Evolutionary conservation across 768 basidiomycete genomes (phyloP), one percentile per base, ranked within the genome.

Genomic region (Clitopilus passeckerianus): DNA sequence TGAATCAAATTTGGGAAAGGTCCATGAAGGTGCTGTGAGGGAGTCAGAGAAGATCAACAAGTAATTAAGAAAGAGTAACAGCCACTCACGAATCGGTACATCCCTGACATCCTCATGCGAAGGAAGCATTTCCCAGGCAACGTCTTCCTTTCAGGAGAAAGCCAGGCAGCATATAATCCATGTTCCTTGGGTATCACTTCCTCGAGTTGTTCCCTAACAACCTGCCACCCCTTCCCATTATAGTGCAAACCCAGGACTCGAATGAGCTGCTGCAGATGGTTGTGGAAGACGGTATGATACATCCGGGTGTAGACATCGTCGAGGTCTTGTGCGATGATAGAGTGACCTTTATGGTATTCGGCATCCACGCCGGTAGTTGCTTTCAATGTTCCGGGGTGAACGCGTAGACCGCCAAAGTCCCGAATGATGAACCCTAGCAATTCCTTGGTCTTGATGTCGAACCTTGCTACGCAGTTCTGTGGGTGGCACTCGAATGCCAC

Each of bases 401-500:
- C 75, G 9, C 80, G 77, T 34, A 86, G 66, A 1, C 84, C 83
- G 22, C 83, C 83, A 67, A 84, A 84, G 60, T 86, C 84, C 23
- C 83, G 78, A 30, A 86, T 75, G 60, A 84, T 74, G 68, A 86
- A 84, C 0, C 82, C 83, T 34, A 75, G 77, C 2, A 84, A 65
- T 55, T 79, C 77, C 57, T 80, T 79, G 4, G 82, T 79, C 23
- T 71, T 60, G 4, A 79, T 61, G 59, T 80, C 77, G 61, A 84
- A 85, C 1, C 82, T 77, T 6, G 82, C 82, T 7, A 86, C 70
- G 60, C 82, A 83, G 61, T 86, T 85, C 67, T 86, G 84, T 1
- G 81, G 81, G 64, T 86, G 84, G 54, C 77, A 80, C 66, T 86
- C 83, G 63, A 86, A 84, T 1, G 79, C 82, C 4, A 86, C 82